phyloP scores from a whole-genome alignment of 345 rosid genomes.

The Heritiera fomes region DNA sequence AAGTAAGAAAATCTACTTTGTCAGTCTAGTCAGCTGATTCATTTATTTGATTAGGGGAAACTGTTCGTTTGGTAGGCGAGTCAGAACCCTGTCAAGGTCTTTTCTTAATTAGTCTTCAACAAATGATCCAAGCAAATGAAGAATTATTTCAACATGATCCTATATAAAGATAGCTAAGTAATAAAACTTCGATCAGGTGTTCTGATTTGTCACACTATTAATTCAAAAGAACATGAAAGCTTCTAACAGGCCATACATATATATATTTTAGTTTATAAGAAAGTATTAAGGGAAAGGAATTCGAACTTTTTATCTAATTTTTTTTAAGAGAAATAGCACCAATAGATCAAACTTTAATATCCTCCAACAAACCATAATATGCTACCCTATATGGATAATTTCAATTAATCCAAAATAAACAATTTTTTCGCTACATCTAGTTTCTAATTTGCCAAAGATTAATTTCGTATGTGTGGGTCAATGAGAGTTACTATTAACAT shows the following conservation, averaged over 20 bases:
- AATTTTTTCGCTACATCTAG: no score
- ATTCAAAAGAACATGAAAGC: background rate
- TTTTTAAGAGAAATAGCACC: no score
- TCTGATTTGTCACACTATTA: background rate
- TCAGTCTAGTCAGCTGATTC: background rate
- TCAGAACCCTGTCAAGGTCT: background rate
- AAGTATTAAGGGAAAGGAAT: no score
- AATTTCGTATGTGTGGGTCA: background rate
- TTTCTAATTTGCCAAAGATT: background rate
- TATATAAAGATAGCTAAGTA: no score
- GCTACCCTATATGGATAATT: no score
- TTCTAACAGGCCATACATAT: no score
- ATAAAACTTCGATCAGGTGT: background rate
- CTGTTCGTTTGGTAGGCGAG: slow-evolving; percentile 3
- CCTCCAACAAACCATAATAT: no score
- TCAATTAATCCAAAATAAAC: no score
- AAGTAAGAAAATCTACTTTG: background rate
- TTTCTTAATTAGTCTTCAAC: background rate
- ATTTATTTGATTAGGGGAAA: background rate
- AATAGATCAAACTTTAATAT: no score
- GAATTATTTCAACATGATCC: background rate
- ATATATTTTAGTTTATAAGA: no score
- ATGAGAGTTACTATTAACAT: background rate
- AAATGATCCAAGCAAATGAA: background rate
- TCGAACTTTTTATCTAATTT: no score